phyloP scores from a whole-genome alignment of 2,329 filamentous ascomycete genomes.

The Fusarium sp. region DNA sequence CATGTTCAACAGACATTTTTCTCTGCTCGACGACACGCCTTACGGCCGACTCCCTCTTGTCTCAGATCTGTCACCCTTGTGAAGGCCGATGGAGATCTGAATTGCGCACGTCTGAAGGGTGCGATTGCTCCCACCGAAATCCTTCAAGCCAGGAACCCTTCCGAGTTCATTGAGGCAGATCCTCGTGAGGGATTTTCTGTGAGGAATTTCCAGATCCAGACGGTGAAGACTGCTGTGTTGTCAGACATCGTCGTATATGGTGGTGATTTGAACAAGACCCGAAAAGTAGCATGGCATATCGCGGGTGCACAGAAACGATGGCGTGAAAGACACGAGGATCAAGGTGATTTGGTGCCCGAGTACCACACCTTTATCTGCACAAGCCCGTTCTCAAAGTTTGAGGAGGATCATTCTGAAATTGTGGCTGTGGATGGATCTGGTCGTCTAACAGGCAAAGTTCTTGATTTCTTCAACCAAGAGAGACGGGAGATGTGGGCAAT shows the following conservation, averaged over 20 bases:
- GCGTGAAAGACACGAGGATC: slow-evolving; percentile 72
- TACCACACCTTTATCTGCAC: slow-evolving; percentile 88
- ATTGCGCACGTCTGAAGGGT: slow-evolving; percentile 82
- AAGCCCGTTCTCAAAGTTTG: slow-evolving; percentile 77
- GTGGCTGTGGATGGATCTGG: slow-evolving; percentile 82
- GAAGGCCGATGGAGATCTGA: slow-evolving; percentile 87
- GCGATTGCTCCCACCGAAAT: slow-evolving; percentile 87
- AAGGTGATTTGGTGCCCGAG: slow-evolving; percentile 66
- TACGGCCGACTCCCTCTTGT: slow-evolving; percentile 77
- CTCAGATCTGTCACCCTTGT: slow-evolving; percentile 86
- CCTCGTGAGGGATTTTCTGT: slow-evolving; percentile 93
- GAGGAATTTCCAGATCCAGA: slow-evolving; percentile 96
- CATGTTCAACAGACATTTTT: slow-evolving; percentile 93
- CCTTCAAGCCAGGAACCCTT: slow-evolving; percentile 64
- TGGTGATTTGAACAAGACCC: slow-evolving; percentile 72
- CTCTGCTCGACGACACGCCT: slow-evolving; percentile 77
- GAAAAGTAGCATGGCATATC: slow-evolving; percentile 75
- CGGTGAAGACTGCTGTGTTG: slow-evolving; percentile 85
- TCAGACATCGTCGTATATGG: slow-evolving; percentile 96
- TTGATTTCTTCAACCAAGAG: slow-evolving; percentile 93
- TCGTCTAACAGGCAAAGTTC: slow-evolving; percentile 77
- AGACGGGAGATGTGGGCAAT: slow-evolving; percentile 92
- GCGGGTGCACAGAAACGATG: slow-evolving; percentile 82
- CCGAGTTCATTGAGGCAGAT: slow-evolving; percentile 84
- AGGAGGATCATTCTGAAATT: slow-evolving; percentile 75